Evolutionary conservation across 2,329 filamentous ascomycete genomes (phyloP).

Genomic region (Trichoderma arundinaceum): DNA sequence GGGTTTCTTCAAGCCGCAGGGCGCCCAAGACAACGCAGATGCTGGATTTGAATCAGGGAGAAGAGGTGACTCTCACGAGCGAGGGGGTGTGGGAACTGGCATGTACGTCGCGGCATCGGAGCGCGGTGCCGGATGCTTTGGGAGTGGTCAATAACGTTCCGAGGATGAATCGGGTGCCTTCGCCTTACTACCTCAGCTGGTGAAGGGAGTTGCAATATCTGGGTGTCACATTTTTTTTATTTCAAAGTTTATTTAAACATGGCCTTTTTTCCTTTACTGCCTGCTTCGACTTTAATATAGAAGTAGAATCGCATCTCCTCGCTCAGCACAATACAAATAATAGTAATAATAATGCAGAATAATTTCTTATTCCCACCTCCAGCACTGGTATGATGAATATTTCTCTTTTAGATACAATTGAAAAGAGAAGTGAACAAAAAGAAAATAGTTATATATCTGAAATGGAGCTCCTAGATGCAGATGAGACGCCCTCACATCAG

Average conservation of each 20-base stretch:
- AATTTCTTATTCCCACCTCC: not conserved
- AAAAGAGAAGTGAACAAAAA: not conserved
- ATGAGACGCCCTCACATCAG: constrained; percentile 23
- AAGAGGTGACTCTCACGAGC: constrained; percentile 51
- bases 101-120: not conserved
- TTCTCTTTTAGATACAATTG: not conserved
- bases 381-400: not conserved
- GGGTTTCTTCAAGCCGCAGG: constrained; percentile 17
- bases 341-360: not conserved
- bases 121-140: constrained; percentile 1
- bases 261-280: too few relatives aligned
- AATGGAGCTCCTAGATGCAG: constrained; percentile 5
- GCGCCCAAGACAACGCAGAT: constrained; percentile 45
- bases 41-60: constrained; percentile 50
- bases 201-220: too few relatives aligned
- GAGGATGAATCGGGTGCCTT: too few relatives aligned
- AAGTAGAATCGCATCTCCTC: too few relatives aligned
- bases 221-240: too few relatives aligned
- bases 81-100: constrained; percentile 45
- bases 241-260: not conserved
- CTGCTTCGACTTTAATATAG: too few relatives aligned
- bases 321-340: not conserved
- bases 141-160: constrained; percentile 10
- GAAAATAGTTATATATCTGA: not conserved
- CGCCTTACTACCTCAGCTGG: too few relatives aligned